Percentiles rank a stretch among this genome's conserved stretches.
Conservation (phyloP, 495 filamentous ascomycete species). For the Aspergillus leporis region DNA sequence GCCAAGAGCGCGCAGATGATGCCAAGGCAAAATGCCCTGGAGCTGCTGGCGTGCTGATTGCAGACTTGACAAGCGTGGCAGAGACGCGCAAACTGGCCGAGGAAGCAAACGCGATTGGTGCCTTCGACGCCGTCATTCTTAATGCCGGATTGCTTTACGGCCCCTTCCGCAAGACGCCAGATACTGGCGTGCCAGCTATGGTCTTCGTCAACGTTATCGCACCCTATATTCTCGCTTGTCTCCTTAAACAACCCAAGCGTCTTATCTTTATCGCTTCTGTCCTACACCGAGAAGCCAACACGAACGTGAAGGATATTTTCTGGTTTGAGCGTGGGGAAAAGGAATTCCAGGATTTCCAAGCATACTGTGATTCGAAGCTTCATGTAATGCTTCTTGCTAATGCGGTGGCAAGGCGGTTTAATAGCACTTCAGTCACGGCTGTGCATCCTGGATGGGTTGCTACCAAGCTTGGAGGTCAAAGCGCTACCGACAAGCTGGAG, state of each 20-base stretch:
- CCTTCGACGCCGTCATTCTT: conserved; percentile 23
- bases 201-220: conserved; percentile 23
- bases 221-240: conserved; percentile 24
- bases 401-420: conserved; percentile 18
- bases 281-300: conserved; percentile 18
- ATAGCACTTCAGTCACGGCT: conserved; percentile 14
- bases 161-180: conserved; percentile 18
- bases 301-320: conserved; percentile 22
- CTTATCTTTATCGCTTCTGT: conserved; percentile 19
- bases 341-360: conserved; percentile 21
- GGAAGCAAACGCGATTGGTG: conserved; percentile 23
- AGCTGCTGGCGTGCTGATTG: conserved; percentile 22
- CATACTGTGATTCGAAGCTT: conserved; percentile 26
- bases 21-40: conserved; percentile 22
- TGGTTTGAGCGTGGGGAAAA: conserved; percentile 21
- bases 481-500: conserved; percentile 21
- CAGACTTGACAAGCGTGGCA: conserved; percentile 19
- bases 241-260: conserved; percentile 18
- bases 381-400: conserved; percentile 23
- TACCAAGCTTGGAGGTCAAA: conserved; percentile 19
- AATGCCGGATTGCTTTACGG: conserved; percentile 22
- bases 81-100: conserved; percentile 20
- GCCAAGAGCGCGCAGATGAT: conserved; percentile 16
- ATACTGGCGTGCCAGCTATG: conserved; percentile 17
- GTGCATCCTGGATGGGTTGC: conserved; percentile 22